Base-by-base conservation (phyloP, 257 asterid genomes). In the Capsicum pubescens region DNA sequence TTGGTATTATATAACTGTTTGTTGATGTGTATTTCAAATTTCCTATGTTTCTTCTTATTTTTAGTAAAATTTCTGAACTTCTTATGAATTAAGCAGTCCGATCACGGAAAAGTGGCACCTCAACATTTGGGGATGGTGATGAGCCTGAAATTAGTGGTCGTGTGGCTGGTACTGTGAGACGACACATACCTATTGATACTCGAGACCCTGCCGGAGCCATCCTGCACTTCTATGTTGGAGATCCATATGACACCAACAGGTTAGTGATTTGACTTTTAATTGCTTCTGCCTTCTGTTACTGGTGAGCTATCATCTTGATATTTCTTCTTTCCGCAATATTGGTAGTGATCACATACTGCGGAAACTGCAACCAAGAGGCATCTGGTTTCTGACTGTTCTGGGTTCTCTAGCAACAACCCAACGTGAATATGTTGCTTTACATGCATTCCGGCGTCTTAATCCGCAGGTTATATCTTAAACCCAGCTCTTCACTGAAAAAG, bases 351-450 rank as follows among this genome's bases (percentile, higher is more conserved):
- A 96, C 89, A 92, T 96, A 87, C 87, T 94, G 87, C 88, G 91
- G 91, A 96, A 93, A 93, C 97, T 96, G 84, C 98, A 93, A 35
- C 97, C 95, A 61, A 94, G 97, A 88, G 93, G 93, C 77, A 80
- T 90, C 83, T 96, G 99, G 99, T 92, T 91, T 91, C 89, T 96
- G 81, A 94, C 97, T 57, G 90, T 88, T 86, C 95, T 96, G 76
- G 98, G 99, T 57, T 90, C 99, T 85, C 93, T 93, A 79, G 99
- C 99, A 48, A 93, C 99, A 89, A 96, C 98, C 54, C 98, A 94
- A 85, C 92, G 99, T 60, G 99, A 94, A 87, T 96, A 96, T 80
- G 88, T 96, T 56, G 99, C 97, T 58, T 88, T 96, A 85, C 98
- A 96, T 88, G 98, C 98, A 71, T 96, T 96, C 84, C 98, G 98